Base-by-base conservation (phyloP, 2,329 filamentous ascomycete genomes). In the Magnaporthiopsis rhizophila region DNA sequence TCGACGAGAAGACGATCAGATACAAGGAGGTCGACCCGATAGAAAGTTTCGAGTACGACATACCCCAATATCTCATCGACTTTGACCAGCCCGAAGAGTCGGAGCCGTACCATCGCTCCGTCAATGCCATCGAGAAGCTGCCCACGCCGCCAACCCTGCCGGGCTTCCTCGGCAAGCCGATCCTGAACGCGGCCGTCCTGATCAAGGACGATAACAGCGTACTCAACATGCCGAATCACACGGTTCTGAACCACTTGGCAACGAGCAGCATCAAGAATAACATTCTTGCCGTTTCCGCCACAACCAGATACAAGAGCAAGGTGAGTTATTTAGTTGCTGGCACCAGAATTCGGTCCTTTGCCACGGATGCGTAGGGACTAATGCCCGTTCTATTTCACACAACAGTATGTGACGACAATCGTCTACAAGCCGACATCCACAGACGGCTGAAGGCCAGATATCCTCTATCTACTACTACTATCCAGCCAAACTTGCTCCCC, bases 121-220 rank as follows among this genome's bases (percentile, higher is more conserved):
- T 87, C 32, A 80, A 83, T 61, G 90, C 91, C 34, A 89, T 92
- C 64, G 86, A 89, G 68, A 91, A 91, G 71, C 82, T 94, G n/a
- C 87, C 92, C 0, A 87, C 87, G 30, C 94, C 95, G 6, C 95
- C 95, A 0, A 88, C 85, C 68, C 82, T 99, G 59, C 95, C 95
- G 0, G 87, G 95, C 61, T 98, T 98, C 78, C 79, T 99, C 62
- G 91, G 89, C 69, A 97, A 97, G 78, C 95, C 93, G 38, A 97
- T 99, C 66, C 79, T 99, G 68, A 99, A 99, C 75, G 91, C 91
- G 61, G 89, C 88, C 2, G 92, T 91, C 32, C 88, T 94, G 8
- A 92, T 97, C 83, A 98, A 98, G 80, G 95, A 99, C 74, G 95
- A 99, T 77, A 97, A 94, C 76, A 97, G 93, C 77, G 95, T 99